Base-by-base conservation (phyloP, 2,329 filamentous ascomycete genomes). In the Hymenoscyphus fraxineus region DNA sequence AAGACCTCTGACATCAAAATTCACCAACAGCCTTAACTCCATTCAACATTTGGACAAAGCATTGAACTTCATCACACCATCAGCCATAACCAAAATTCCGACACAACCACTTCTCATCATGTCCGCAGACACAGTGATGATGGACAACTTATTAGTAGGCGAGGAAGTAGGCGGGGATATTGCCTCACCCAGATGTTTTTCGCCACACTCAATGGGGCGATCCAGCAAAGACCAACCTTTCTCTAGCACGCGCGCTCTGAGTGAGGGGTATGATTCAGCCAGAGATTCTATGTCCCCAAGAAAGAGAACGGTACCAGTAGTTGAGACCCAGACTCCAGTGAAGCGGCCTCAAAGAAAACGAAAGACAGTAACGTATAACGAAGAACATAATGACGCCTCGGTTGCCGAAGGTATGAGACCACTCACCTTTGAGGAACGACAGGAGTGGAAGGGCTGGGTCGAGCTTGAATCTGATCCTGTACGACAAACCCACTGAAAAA, bases 381-480 rank as follows among this genome's bases (percentile, higher is more conserved):
- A 38, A 19, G 44, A 40, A 31, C 58, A 38, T 6, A 22, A 51
- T 27, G 68, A 69, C 47, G 22, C 47, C 22, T 35, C 66, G 22
- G 39, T 69, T 15, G 68, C 65, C 1, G 69, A 72, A 32, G 65
- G 67, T 12, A 75, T 86, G 63, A 77, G 77, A 44, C 81, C 81
- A 12, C 79, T 85, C 64, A 78, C 77, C 3, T 72, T 76, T 6
- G 76, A 82, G 38, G 86, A 90, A 70, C 81, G 83, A 31, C 76
- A 82, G 32, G 80, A 82, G 38, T 93, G 89, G 86, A 81, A 85
- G 59, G 89, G 89, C 31, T 94, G 90, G 87, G 84, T 88, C 64
- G 93, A 97, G 73, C 83, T 98, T 59, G 93, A 97, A 77, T 96
- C 92, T 6, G 93, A 97, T 67, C 93, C 93, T 7, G 92, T 92